phyloP scores from a whole-genome alignment of 129 eudicot genomes.

The Oenanthe sinensis region DNA sequence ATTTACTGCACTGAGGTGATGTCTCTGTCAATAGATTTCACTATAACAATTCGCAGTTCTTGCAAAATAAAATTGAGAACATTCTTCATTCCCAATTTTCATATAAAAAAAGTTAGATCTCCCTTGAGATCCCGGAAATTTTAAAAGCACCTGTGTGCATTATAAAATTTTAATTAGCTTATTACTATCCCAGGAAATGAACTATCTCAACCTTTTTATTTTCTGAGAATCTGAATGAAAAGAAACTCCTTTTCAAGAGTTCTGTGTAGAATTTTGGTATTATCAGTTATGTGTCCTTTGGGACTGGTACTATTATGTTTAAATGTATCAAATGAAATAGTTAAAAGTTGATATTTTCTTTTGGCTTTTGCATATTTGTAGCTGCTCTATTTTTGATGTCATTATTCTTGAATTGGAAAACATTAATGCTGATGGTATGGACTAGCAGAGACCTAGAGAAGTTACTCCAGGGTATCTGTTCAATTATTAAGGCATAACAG shows the following conservation, averaged over 20 bases:
- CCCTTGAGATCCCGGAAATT: neutral
- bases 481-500: neutral
- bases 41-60: neutral
- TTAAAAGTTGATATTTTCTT: neutral
- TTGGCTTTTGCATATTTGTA: neutral
- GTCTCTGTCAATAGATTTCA: neutral
- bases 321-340: neutral
- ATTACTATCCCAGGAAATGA: neutral
- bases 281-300: neutral
- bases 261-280: neutral
- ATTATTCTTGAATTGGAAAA: too few species aligned
- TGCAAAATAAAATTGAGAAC: neutral
- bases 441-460: neutral
- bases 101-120: too few species aligned
- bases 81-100: neutral
- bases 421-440: neutral
- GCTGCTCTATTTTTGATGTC: neutral
- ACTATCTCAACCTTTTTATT: neutral
- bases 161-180: too few species aligned
- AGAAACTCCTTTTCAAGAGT: neutral
- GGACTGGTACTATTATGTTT: neutral
- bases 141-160: neutral
- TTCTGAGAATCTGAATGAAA: too few species aligned
- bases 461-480: neutral
- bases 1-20: neutral